phyloP scores from a whole-genome alignment of 106 monocot genomes.

The Dioscorea zingiberensis region DNA sequence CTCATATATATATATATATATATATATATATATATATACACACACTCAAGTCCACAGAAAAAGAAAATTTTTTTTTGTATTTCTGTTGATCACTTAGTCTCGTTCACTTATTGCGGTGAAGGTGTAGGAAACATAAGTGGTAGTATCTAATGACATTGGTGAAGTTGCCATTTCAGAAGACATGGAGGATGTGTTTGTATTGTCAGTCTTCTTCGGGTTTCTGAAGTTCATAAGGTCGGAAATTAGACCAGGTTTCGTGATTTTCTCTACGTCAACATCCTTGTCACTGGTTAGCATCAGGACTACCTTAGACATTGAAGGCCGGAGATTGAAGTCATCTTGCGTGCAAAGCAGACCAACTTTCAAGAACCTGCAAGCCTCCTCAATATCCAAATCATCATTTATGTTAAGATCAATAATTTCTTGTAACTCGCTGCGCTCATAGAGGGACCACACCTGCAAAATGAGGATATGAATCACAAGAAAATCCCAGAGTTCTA shows the following conservation, averaged over 20 bases:
- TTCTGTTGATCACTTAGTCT: constrained; percentile 11
- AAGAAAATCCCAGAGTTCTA: too few relatives aligned
- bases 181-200: not conserved
- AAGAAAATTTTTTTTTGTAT: too few relatives aligned
- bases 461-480: too few relatives aligned
- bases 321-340: not conserved
- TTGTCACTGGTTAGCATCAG: not conserved
- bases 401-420: not conserved
- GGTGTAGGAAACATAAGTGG: constrained; percentile 17
- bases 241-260: constrained; percentile 1
- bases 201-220: not conserved
- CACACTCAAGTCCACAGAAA: too few relatives aligned
- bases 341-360: constrained; percentile 1
- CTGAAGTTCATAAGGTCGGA: not conserved
- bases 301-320: not conserved
- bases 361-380: not conserved
- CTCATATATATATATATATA: too few relatives aligned
- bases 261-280: not conserved
- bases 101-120: constrained; percentile 42
- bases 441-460: too few relatives aligned
- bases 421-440: too few relatives aligned
- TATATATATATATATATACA: too few relatives aligned
- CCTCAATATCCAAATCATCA: constrained; percentile 2
- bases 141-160: constrained; percentile 4
- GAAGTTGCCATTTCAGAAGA: constrained; percentile 1